These are phyloP conservation scores for Sporothrix globosa DNA, from an alignment of 2,329 filamentous ascomycete species.

Conservation along the genomic window DNA sequence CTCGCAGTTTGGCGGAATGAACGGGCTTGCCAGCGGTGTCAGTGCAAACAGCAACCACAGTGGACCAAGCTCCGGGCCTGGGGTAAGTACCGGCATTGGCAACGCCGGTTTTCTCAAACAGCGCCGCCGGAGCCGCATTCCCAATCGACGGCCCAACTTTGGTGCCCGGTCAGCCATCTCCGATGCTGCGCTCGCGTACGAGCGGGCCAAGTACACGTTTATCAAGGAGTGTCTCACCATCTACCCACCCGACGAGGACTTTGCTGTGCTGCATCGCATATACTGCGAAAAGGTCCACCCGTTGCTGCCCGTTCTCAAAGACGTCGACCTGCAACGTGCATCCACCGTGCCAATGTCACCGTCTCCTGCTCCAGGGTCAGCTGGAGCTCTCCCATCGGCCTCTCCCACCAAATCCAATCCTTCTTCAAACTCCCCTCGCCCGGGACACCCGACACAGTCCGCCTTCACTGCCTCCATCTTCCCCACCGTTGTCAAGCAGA, in stretches of 20 bases:
- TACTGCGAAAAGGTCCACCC: slow-evolving; percentile 59
- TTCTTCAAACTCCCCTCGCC: background rate
- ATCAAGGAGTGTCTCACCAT: slow-evolving; percentile 50
- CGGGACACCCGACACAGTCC: background rate
- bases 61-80: too few species aligned
- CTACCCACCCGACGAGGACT: slow-evolving; percentile 53
- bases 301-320: slow-evolving; percentile 57
- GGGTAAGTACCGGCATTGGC: background rate
- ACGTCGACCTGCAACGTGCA: slow-evolving; percentile 37
- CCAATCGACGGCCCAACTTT: background rate
- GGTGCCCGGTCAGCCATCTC: slow-evolving; percentile 25
- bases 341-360: background rate
- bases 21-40: background rate
- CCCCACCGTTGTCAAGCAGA: slow-evolving; percentile 55
- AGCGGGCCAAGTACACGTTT: slow-evolving; percentile 34
- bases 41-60: background rate
- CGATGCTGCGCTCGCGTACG: slow-evolving; percentile 32
- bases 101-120: background rate
- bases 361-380: background rate
- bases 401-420: background rate
- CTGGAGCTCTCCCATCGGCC: background rate
- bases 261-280: slow-evolving; percentile 49
- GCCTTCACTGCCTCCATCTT: slow-evolving; percentile 42
- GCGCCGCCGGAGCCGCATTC: background rate
- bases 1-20: slow-evolving; percentile 20